These are phyloP conservation scores for Cytospora leucostoma DNA, from an alignment of 2,329 filamentous ascomycete species.

Conservation along the genomic window DNA sequence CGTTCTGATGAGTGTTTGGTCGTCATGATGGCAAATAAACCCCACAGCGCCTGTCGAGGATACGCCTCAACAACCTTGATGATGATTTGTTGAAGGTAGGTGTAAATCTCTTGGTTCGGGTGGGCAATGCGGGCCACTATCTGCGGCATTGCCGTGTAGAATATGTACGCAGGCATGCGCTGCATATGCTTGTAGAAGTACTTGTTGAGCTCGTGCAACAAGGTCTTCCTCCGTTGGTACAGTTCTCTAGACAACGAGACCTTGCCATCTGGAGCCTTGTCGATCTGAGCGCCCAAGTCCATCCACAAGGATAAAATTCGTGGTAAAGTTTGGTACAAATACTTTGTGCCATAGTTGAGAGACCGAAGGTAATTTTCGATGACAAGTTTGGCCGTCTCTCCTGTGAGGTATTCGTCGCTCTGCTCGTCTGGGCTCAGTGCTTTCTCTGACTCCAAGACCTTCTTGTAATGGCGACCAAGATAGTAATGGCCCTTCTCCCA, in stretches of 20 bases:
- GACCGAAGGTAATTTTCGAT: conserved; percentile 93
- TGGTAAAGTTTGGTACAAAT: conserved; percentile 91
- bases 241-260: conserved; percentile 55
- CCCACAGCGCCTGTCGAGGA: conserved; percentile 91
- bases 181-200: conserved; percentile 79
- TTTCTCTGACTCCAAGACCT: conserved; percentile 88
- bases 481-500: conserved; percentile 99
- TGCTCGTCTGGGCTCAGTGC: conserved; percentile 74
- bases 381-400: conserved; percentile 83
- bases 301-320: conserved; percentile 93
- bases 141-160: conserved; percentile 83
- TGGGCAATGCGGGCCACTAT: conserved; percentile 96
- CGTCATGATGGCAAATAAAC: conserved; percentile 82
- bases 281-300: conserved; percentile 78
- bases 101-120: conserved; percentile 74
- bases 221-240: conserved; percentile 58
- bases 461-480: conserved; percentile 95
- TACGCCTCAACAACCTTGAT: conserved; percentile 83
- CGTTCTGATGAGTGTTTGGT: conserved; percentile 72
- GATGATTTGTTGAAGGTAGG: conserved; percentile 76
- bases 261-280: conserved; percentile 60
- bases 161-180: conserved; percentile 72
- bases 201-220: conserved; percentile 69
- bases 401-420: conserved; percentile 72
- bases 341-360: conserved; percentile 86